These are phyloP conservation scores for Linaria vulgaris DNA, from an alignment of 257 asterid genomes.

Conservation along the genomic window DNA sequence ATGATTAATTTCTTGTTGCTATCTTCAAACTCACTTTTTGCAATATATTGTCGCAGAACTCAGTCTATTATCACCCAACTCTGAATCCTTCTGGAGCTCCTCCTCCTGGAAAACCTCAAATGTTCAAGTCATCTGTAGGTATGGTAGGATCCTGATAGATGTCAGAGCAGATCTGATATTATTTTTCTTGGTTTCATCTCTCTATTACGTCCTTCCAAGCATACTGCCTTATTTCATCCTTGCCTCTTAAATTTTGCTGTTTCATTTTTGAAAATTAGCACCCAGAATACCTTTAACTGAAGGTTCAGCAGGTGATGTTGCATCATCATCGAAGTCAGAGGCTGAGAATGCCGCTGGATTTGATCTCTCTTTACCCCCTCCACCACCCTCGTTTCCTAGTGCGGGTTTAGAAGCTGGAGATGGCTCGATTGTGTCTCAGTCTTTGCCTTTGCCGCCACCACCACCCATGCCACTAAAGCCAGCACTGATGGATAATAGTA, in stretches of 20 bases:
- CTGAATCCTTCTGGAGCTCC: slow-evolving; percentile 99
- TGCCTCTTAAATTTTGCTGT: slow-evolving; percentile 8
- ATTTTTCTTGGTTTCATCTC: slow-evolving; percentile 4
- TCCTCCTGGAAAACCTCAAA: slow-evolving; percentile 98
- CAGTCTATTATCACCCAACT: slow-evolving; percentile 96
- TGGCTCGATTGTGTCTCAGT: slow-evolving; percentile 46
- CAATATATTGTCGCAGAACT: slow-evolving; percentile 62
- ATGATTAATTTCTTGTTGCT: slow-evolving; percentile 21
- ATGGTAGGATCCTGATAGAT: no score
- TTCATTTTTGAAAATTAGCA: slow-evolving; percentile 47
- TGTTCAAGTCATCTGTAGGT: slow-evolving; percentile 96
- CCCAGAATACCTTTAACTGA: slow-evolving; percentile 83
- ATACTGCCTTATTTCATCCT: not conserved
- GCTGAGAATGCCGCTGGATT: slow-evolving; percentile 51
- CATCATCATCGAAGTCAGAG: slow-evolving; percentile 66
- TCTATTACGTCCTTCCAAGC: not conserved
- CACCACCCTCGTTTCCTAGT: slow-evolving; percentile 72
- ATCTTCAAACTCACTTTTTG: slow-evolving; percentile 31
- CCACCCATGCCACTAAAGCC: slow-evolving; percentile 89
- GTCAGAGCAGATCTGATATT: slow-evolving; percentile 1
- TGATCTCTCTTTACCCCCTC: slow-evolving; percentile 63
- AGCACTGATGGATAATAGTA: slow-evolving; percentile 38
- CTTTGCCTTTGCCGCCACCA: slow-evolving; percentile 87
- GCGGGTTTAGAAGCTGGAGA: slow-evolving; percentile 59
- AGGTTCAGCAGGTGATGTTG: slow-evolving; percentile 65